Conservation (phyloP, 257 asterid genomes). For the Nicotiana tabacum region DNA sequence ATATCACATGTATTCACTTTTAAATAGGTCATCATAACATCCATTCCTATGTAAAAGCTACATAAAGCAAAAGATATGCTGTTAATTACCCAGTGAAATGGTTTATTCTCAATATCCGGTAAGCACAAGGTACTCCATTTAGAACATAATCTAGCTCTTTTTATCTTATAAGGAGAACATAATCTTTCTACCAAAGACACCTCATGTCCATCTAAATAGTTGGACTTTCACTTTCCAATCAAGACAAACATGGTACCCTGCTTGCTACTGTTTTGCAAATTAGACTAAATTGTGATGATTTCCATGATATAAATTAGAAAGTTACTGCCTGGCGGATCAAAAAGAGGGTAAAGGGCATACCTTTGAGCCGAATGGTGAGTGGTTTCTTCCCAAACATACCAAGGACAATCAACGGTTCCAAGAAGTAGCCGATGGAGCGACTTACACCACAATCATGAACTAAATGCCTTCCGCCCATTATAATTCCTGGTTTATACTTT, state of each 20-base stretch:
- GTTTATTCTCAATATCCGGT: not conserved
- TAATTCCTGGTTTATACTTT: slow-evolving; percentile 82
- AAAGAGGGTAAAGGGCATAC: slow-evolving; percentile 25
- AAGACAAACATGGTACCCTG: not conserved
- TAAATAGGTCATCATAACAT: not conserved
- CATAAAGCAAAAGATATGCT: not conserved
- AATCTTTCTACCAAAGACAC: not conserved
- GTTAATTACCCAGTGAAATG: not conserved
- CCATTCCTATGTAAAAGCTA: not conserved
- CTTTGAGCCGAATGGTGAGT: slow-evolving; percentile 60
- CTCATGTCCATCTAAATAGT: not conserved
- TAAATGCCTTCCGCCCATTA: slow-evolving; percentile 79
- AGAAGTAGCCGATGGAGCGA: slow-evolving; percentile 69
- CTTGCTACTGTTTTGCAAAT: not conserved
- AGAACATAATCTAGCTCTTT: too few species aligned
- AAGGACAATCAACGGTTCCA: slow-evolving; percentile 78
- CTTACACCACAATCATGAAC: slow-evolving; percentile 66
- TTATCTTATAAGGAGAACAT: not conserved
- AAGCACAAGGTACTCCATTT: not conserved
- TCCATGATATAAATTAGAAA: not conserved
- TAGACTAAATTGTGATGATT: not conserved
- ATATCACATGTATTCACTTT: not conserved
- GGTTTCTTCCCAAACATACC: slow-evolving; percentile 86
- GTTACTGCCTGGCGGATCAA: not conserved
- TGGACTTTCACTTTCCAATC: not conserved